These are phyloP conservation scores for Sporothrix protearum DNA, from an alignment of 2,329 filamentous ascomycete genomes.

Conservation along the genomic window DNA sequence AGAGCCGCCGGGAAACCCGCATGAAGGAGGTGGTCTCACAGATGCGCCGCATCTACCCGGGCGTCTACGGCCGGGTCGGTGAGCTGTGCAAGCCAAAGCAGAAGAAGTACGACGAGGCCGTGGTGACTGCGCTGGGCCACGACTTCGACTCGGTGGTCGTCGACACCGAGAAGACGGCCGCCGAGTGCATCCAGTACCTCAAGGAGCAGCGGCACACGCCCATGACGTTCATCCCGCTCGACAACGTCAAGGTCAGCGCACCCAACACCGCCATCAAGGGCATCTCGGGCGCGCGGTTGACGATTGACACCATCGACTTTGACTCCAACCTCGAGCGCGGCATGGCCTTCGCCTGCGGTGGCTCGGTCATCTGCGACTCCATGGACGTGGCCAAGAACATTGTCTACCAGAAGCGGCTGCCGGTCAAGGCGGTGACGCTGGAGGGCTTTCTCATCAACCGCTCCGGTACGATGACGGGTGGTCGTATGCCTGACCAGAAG, in stretches of 20 bases:
- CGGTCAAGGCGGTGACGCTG: constrained; percentile 89
- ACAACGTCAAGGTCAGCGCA: constrained; percentile 93
- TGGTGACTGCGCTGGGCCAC: constrained; percentile 84
- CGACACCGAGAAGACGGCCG: constrained; percentile 88
- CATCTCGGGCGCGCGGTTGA: constrained; percentile 78
- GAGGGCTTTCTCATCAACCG: constrained; percentile 98
- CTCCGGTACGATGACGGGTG: constrained; percentile 93
- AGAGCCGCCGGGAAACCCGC: constrained; percentile 75
- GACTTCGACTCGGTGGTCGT: constrained; percentile 95
- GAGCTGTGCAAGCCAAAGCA: constrained; percentile 94
- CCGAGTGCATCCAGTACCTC: constrained; percentile 90
- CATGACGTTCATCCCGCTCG: constrained; percentile 91
- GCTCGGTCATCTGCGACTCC: constrained; percentile 89
- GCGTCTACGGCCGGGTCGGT: constrained; percentile 84
- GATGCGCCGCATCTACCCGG: constrained; percentile 85
- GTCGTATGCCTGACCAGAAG: constrained; percentile 72
- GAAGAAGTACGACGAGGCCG: constrained; percentile 92
- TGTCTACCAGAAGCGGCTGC: constrained; percentile 77
- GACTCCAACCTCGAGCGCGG: constrained; percentile 84
- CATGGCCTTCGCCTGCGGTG: constrained; percentile 91
- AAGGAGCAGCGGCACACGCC: constrained; percentile 84
- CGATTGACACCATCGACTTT: constrained; percentile 94
- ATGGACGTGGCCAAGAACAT: constrained; percentile 83
- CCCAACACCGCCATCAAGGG: constrained; percentile 89
- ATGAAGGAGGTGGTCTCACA: constrained; percentile 80